These are phyloP conservation scores for Neonothopanus nambi DNA, from an alignment of 1,284 basidiomycete species.

Conservation along the genomic window DNA sequence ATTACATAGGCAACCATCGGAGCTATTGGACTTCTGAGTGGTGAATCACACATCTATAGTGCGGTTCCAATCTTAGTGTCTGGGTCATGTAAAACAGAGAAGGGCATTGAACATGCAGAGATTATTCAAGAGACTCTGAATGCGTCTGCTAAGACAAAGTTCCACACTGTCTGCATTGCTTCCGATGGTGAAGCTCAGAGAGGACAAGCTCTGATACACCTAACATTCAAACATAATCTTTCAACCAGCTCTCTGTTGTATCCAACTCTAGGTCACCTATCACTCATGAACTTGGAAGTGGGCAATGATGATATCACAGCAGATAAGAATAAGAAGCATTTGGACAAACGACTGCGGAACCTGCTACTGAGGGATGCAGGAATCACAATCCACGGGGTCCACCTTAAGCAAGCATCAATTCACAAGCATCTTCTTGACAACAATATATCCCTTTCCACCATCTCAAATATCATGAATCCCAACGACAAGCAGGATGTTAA, in stretches of 20 bases:
- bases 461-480: too few species aligned
- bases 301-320: constrained; percentile 35
- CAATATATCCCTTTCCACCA: too few species aligned
- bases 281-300: constrained; percentile 22
- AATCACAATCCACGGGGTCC: constrained; percentile 22
- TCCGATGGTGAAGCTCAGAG: not conserved
- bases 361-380: constrained; percentile 27
- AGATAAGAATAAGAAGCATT: constrained; percentile 37
- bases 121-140: too few species aligned
- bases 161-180: too few species aligned
- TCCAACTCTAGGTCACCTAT: not conserved
- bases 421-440: constrained; percentile 20
- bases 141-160: too few species aligned
- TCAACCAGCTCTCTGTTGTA: constrained; percentile 13
- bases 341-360: constrained; percentile 33
- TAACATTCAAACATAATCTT: constrained; percentile 21
- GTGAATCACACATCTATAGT: too few species aligned
- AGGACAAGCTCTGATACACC: constrained; percentile 6
- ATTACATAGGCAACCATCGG: too few species aligned
- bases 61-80: too few species aligned
- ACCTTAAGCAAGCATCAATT: constrained; percentile 27
- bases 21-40: not conserved
- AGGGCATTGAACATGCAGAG: too few species aligned
- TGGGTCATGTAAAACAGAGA: too few species aligned
- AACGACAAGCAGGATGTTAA: constrained; percentile 35